phyloP scores from a whole-genome alignment of 2,329 filamentous ascomycete genomes.

The Lachnellula suecica region DNA sequence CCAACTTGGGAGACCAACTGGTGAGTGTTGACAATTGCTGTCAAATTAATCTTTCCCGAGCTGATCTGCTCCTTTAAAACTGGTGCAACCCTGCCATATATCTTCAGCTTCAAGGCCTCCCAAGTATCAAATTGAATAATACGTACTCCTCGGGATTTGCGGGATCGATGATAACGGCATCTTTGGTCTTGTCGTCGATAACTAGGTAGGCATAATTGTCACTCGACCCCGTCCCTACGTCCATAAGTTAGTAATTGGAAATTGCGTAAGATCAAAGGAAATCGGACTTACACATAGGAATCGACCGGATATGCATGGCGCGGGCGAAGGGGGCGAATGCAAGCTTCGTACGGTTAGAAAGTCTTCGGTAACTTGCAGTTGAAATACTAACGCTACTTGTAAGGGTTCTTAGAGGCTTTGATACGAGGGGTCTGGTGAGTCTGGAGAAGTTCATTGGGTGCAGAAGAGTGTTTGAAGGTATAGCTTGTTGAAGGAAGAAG shows the following conservation, averaged over 20 bases:
- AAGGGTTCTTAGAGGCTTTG: slow-evolving; percentile 11
- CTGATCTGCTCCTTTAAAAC: slow-evolving; percentile 72
- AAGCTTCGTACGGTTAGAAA: slow-evolving; percentile 17
- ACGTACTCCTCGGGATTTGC: slow-evolving; percentile 75
- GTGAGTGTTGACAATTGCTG: slow-evolving; percentile 92
- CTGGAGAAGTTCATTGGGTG: slow-evolving; percentile 23
- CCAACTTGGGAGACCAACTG: slow-evolving; percentile 65
- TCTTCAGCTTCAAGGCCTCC: slow-evolving; percentile 6
- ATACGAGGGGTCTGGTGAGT: slow-evolving; percentile 15
- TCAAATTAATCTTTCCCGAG: slow-evolving; percentile 74
- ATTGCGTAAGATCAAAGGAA: slow-evolving; percentile 7
- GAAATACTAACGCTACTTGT: slow-evolving; percentile 15
- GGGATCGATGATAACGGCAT: slow-evolving; percentile 77
- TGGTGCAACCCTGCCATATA: slow-evolving; percentile 51
- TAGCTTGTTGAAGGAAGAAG: not conserved
- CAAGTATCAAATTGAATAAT: not conserved
- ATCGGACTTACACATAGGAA: slow-evolving; percentile 75
- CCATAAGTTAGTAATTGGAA: slow-evolving; percentile 10
- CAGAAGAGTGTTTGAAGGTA: slow-evolving; percentile 4
- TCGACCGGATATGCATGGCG: slow-evolving; percentile 82
- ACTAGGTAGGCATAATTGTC: slow-evolving; percentile 88
- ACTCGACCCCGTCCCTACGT: slow-evolving; percentile 68
- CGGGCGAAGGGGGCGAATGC: slow-evolving; percentile 14
- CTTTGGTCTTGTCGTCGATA: slow-evolving; percentile 74
- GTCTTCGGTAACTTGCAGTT: not conserved